These are phyloP conservation scores for Tephrocybe rancida DNA, from an alignment of 768 basidiomycete species.

Conservation along the genomic window DNA sequence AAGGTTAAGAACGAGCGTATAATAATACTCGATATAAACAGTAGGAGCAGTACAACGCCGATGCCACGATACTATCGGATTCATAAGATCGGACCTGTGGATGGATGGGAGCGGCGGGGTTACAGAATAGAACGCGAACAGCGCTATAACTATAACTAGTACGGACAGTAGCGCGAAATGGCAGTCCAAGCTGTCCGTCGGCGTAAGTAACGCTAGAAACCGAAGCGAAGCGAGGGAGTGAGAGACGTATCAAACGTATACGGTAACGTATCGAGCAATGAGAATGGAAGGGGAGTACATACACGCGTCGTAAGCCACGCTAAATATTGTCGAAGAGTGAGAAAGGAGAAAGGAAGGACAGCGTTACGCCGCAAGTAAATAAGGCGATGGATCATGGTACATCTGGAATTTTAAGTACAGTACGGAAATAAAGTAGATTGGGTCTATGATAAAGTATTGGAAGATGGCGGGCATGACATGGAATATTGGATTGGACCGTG, in stretches of 20 bases:
- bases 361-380: conserved; percentile 9
- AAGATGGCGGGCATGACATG: not conserved
- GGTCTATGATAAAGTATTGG: not conserved
- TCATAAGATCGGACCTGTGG: too few species aligned
- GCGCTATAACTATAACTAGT: conserved; percentile 1
- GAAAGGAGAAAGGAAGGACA: not conserved
- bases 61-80: too few species aligned
- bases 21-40: too few species aligned
- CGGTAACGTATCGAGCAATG: too few species aligned
- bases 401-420: not conserved
- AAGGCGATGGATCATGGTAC: conserved; percentile 1
- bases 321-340: too few species aligned
- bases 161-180: not conserved
- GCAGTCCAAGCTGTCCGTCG: conserved; percentile 4
- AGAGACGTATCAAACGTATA: conserved; percentile 7
- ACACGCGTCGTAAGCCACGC: too few species aligned
- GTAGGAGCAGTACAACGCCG: too few species aligned
- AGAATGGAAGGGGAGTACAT: too few species aligned
- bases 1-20: too few species aligned
- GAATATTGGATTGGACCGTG: too few species aligned
- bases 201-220: not conserved
- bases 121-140: too few species aligned
- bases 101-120: too few species aligned
- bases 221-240: not conserved
- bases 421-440: not conserved